Evolutionary conservation across 73 alveolate species (phyloP).

Genomic region (Tetrahymena thermophila): DNA sequence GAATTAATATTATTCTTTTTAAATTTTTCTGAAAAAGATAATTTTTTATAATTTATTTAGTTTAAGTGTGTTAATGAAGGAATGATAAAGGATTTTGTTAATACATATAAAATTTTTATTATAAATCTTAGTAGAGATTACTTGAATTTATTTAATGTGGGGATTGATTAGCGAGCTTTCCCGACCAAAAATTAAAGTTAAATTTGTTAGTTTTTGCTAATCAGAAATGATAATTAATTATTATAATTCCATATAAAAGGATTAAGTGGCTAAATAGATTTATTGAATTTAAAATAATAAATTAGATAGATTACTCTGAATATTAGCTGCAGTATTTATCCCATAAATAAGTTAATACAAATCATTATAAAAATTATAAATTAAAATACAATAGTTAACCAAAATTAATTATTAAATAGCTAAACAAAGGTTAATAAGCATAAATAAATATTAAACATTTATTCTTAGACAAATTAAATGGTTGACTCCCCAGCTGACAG

Average conservation of each 20-base stretch:
- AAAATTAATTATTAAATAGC: background rate
- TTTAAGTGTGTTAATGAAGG: too few relatives aligned
- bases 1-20: too few relatives aligned
- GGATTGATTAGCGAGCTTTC: background rate
- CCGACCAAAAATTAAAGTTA: background rate
- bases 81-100: too few relatives aligned
- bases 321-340: background rate
- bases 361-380: too few relatives aligned
- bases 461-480: background rate
- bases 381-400: too few relatives aligned
- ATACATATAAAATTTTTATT: too few relatives aligned
- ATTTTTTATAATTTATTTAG: too few relatives aligned
- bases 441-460: too few relatives aligned
- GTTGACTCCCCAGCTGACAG: background rate
- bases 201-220: background rate
- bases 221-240: background rate
- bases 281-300: background rate
- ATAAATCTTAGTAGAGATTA: too few relatives aligned
- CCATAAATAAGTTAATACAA: background rate
- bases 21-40: too few relatives aligned
- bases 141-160: background rate
- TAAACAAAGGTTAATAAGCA: background rate
- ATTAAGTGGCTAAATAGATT: background rate
- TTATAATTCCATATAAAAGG: background rate
- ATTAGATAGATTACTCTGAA: background rate